Conservation (phyloP, 345 rosid genomes). For the Rubroshorea leprosula region DNA sequence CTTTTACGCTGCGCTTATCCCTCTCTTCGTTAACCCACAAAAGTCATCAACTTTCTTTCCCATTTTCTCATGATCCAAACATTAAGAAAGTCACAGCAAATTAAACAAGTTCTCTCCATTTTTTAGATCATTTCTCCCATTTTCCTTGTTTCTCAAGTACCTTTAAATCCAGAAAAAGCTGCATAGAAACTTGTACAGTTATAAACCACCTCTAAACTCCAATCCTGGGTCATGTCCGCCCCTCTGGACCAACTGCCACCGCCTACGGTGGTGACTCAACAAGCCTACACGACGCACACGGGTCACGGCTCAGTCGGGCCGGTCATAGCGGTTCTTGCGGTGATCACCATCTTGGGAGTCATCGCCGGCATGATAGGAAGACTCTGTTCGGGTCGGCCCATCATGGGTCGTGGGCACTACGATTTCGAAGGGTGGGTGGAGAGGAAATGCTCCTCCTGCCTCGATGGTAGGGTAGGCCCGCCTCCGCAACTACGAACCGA, state of each 20-base stretch:
- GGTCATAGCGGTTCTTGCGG: slow-evolving; percentile 59
- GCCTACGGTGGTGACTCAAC: slow-evolving; percentile 23
- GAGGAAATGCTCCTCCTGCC: slow-evolving; percentile 59
- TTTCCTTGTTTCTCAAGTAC: background rate
- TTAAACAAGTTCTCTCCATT: background rate
- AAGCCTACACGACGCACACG: slow-evolving; percentile 29
- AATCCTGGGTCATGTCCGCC: slow-evolving; percentile 24
- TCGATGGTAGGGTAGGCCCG: slow-evolving; percentile 43
- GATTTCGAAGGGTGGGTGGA: slow-evolving; percentile 68
- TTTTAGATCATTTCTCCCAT: background rate
- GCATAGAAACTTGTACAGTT: background rate
- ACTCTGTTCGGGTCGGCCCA: slow-evolving; percentile 50
- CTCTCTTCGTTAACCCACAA: background rate
- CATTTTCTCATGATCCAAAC: background rate
- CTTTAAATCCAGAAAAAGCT: slow-evolving; percentile 18
- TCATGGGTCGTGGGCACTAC: slow-evolving; percentile 47
- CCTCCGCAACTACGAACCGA: slow-evolving; percentile 24
- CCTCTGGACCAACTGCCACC: slow-evolving; percentile 42
- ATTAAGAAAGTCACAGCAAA: background rate
- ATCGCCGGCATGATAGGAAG: slow-evolving; percentile 61
- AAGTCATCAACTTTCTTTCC: background rate
- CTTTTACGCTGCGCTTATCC: too few species aligned
- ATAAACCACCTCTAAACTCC: too few species aligned
- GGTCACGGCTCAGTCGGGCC: slow-evolving; percentile 57
- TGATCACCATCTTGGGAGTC: slow-evolving; percentile 50